phyloP scores from a whole-genome alignment of 192 early-diverging fungal species.

The Gigaspora rosea region DNA sequence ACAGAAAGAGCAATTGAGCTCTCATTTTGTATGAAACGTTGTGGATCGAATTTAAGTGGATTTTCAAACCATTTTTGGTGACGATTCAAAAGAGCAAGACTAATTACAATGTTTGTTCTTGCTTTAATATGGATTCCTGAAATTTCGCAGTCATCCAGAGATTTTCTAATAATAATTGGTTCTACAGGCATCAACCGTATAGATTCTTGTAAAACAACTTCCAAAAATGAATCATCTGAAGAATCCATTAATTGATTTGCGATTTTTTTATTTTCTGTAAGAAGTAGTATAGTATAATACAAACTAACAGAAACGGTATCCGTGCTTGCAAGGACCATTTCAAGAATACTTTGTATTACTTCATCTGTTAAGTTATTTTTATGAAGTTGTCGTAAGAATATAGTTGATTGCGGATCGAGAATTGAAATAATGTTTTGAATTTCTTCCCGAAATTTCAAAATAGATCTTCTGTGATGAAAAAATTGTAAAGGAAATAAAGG shows the following conservation, averaged over 20 bases:
- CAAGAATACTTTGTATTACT: neutral
- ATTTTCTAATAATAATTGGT: neutral
- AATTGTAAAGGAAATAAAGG: neutral
- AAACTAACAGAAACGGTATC: neutral
- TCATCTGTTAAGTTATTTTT: neutral
- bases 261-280: neutral
- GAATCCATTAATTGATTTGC: neutral
- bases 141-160: neutral
- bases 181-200: neutral
- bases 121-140: neutral
- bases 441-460: neutral
- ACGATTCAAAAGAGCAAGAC: neutral
- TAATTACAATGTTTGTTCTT: neutral
- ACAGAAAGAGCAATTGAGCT: neutral
- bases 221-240: neutral
- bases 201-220: neutral
- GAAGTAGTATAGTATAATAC: neutral
- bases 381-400: neutral
- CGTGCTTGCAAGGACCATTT: neutral
- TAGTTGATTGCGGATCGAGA: neutral
- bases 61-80: neutral
- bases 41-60: neutral
- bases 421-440: neutral
- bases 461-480: neutral
- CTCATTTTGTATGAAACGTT: neutral